Evolutionary conservation across 768 basidiomycete genomes (phyloP), one percentile per base, ranked within the genome.

Genomic region (Phallus indusiatus): DNA sequence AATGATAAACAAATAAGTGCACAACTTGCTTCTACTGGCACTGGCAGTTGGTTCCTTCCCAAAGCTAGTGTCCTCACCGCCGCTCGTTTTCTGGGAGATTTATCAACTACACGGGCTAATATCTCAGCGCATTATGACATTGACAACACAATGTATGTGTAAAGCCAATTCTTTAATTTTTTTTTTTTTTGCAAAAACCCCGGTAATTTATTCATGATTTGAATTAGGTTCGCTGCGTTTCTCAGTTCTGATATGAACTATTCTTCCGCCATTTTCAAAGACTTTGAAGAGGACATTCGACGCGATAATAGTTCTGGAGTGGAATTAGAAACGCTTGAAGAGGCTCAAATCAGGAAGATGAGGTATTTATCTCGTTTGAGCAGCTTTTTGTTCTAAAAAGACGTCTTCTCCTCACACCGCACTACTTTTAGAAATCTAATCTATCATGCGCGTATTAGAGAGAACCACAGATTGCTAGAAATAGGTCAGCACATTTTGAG

Each of bases 241-340:
- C 75, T 93, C 21, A 87, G 85, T 64, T 76, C 81, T 55, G 92
- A 94, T 71, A 94, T 95, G 93, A 94, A 92, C 82, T 95, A 94
- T 71, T 93, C 90, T 0, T 91, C 90, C 69, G 93, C 82, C 1
- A 78, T 94, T 56, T 95, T 89, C 85, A 75, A 74, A 54, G 81
- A 85, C n/a, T 75, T 83, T 12, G 90, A 72, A 56, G 64, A 58
- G 17, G 72, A 72, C 56, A 20, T 58, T 8, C 61, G 55, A 20
- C 22, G 22, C 34, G 10, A n/a, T n/a, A n/a, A 57, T 24, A 51
- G 33, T 5, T 33, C 46, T 14, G 14, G 42, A 10, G 4, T 2
- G 12, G 4, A 10, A 42, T 11, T 5, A 11, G 71, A 74, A 53
- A 67, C 69, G 33, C 69, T 79, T 17, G 67, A 77, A 57, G 69